Evolutionary conservation across 176 grass and related monocot genomes (phyloP), one percentile per base, ranked within the genome.

Genomic region (Triticum monococcum): DNA sequence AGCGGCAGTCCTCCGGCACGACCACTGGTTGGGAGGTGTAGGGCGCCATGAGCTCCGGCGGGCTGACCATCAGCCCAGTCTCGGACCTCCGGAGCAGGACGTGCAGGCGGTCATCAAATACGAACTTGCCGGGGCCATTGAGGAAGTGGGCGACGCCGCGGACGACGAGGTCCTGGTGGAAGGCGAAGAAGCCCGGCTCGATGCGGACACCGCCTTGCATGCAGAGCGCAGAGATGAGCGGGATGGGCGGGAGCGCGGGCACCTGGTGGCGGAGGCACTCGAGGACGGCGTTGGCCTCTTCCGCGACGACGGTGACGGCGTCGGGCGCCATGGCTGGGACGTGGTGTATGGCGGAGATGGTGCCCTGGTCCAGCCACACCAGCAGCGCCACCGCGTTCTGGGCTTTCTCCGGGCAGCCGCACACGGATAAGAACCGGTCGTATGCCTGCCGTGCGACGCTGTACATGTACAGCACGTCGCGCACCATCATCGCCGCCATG

Each of bases 381-480:
- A 94, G 75, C 20, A 97, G 64, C 10, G 90, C 86, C 26, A 92
- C 79, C 9, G 75, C 56, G 17, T 97, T 97, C 25, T 84, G 87
- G 5, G 92, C 90, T 20, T 78, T 36, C 20, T 68, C 22, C 0
- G 69, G 68, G 37, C 62, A 35, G n/a, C 62, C 57, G 8, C 84
- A 68, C 2, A 61, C 25, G 5, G 23, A 0, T 6, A 89, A 6
- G 33, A 97, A 43, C 18, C 66, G 73, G 1, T 94, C 90, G 5
- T 91, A 97, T 3, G 81, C 74, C 5, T 2, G 5, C 5, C 87
- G 86, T 37, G 90, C 95, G 1, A 20, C 5, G 17, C n/a, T 46
- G 89, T 96, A 88, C 14, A 75, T 48, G 37, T 54, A 28, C 9
- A 93, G 62, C 23, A 96, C 20, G 8, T 93, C 91, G 30, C 87